These are phyloP conservation scores for Podaxis sp. DNA, from an alignment of 768 basidiomycete genomes.

Conservation along the genomic window DNA sequence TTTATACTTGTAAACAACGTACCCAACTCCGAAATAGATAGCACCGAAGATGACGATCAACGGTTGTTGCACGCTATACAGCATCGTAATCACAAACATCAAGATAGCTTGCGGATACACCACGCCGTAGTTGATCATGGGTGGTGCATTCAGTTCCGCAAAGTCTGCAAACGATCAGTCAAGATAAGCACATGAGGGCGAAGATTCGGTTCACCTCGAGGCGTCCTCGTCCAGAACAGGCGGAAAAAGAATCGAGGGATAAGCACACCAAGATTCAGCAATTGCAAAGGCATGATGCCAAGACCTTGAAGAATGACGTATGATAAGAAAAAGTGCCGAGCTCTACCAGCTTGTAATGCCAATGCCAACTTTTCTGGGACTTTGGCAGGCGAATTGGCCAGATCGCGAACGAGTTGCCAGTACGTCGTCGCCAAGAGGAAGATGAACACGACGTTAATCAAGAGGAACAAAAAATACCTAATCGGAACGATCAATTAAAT, in stretches of 20 bases:
- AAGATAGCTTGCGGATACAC: constrained; percentile 97
- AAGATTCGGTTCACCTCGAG: constrained; percentile 60
- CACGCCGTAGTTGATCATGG: constrained; percentile 96
- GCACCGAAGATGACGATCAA: constrained; percentile 94
- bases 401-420: constrained; percentile 85
- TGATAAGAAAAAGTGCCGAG: constrained; percentile 80
- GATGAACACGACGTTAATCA: constrained; percentile 91
- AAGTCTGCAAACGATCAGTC: constrained; percentile 53
- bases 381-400: constrained; percentile 91
- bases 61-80: constrained; percentile 95
- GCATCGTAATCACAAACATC: constrained; percentile 90
- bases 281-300: constrained; percentile 93
- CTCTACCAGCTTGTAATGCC: constrained; percentile 73
- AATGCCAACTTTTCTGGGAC: constrained; percentile 90
- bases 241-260: constrained; percentile 74
- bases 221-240: constrained; percentile 80
- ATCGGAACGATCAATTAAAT: background rate
- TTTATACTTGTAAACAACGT: constrained; percentile 98
- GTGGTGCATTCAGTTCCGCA: constrained; percentile 94
- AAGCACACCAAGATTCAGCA: constrained; percentile 87
- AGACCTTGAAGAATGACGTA: constrained; percentile 88
- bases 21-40: constrained; percentile 92
- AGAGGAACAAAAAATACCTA: constrained; percentile 92
- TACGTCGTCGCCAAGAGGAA: constrained; percentile 91
- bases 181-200: background rate